phyloP scores from a whole-genome alignment of 2,329 filamentous ascomycete genomes.

The Neopestalotiopsis rosae region DNA sequence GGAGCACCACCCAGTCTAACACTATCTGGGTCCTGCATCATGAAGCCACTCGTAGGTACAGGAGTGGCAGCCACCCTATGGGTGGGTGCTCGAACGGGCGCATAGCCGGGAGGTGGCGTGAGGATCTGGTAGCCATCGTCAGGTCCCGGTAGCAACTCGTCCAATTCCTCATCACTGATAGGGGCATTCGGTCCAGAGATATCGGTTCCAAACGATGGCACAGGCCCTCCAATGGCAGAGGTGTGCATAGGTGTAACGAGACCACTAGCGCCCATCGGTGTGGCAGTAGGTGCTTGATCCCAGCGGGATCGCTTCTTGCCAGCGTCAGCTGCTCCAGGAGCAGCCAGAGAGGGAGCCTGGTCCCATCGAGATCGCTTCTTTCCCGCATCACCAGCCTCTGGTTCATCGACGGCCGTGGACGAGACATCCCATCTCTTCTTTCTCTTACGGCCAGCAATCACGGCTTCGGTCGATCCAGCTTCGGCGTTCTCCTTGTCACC shows the following conservation, averaged over 20 bases:
- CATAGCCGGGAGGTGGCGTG: conserved; percentile 89
- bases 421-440: conserved; percentile 95
- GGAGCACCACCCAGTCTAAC: conserved; percentile 84
- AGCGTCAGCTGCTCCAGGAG: conserved; percentile 59
- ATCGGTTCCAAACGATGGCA: conserved; percentile 79
- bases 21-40: conserved; percentile 95
- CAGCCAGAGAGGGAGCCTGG: conserved; percentile 68
- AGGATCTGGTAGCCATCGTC: conserved; percentile 92
- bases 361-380: conserved; percentile 87
- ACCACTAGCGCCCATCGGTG: conserved; percentile 75
- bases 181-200: conserved; percentile 79
- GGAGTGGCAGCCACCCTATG: conserved; percentile 78
- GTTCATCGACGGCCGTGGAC: conserved; percentile 58
- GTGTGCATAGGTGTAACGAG: conserved; percentile 80
- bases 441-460: conserved; percentile 72
- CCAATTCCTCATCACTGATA: conserved; percentile 91
- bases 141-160: conserved; percentile 86
- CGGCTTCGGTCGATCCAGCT: conserved; percentile 67
- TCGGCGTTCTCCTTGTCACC: conserved; percentile 77
- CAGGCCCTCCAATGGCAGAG: conserved; percentile 61
- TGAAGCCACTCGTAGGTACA: conserved; percentile 83
- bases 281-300: conserved; percentile 87
- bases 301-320: conserved; percentile 83
- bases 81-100: conserved; percentile 77
- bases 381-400: conserved; percentile 55